Evolutionary conservation across 2,329 filamentous ascomycete genomes (phyloP), one percentile per base, ranked within the genome.

Genomic region (Sporothrix brunneoviolacea): DNA sequence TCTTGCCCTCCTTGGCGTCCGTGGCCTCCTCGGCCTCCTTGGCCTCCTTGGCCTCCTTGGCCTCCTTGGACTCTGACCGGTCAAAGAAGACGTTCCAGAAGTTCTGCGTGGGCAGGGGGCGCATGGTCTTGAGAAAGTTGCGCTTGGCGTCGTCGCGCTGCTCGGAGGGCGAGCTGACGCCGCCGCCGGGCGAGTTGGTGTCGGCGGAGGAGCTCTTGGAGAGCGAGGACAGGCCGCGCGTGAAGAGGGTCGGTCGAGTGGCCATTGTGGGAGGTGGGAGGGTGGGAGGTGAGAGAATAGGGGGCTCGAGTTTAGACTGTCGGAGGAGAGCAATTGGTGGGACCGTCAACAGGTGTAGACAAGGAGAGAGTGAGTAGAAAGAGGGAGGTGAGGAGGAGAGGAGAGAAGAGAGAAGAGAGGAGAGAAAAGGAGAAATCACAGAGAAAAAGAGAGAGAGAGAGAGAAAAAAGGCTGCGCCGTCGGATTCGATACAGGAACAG

Each of bases 71-170:
- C n/a, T n/a, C n/a, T n/a, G 50, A 50, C 70, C 79, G 71, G 65
- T 84, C 80, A 63, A 84, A 83, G 65, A 77, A 86, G 59, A 88
- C 82, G 59, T 84, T 75, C 80, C 88, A 88, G 70, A 87, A 88
- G 65, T 91, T 83, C 70, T 91, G 86, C 24, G 87, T 86, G 15
- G 86, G 82, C 58, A 90, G 73, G 46, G 84, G 77, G 48, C 88
- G 76, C 74, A 80, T 83, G 24, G 82, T 77, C 67, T 88, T 83
- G 59, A 88, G 75, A 67, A 91, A 86, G 72, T 90, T 90, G 71
- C 86, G 82, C 81, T 90, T 90, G 51, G 86, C 86, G 68, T 85
- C 82, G 66, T 87, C 85, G 61, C 86, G 83, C 66, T 82, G 77
- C 61, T 83, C 80, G 50, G 86, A 84, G 22, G 86, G 85, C 9